A percentile compares a stretch with the other conserved stretches of the same genome.
Evolutionary conservation across 78 protist species (phyloP).

Genomic region (Pigoraptor vietnamica): DNA sequence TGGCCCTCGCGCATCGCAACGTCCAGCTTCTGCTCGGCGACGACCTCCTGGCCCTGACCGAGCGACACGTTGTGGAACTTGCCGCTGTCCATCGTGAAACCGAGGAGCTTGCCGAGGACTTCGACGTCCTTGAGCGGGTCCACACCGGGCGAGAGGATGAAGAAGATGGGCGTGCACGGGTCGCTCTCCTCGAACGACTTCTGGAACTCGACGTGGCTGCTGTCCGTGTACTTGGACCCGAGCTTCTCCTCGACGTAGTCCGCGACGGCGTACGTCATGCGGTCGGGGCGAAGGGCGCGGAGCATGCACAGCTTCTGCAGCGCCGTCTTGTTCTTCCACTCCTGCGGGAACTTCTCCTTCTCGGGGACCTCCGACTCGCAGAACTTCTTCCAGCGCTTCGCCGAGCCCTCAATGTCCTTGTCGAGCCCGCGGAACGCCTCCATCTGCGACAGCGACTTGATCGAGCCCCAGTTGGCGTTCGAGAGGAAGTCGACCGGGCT

Average conservation of each 20-base stretch:
- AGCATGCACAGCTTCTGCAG: slow-evolving; percentile 57
- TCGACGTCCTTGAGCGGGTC: slow-evolving; percentile 65
- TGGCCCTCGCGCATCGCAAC: slow-evolving; percentile 26
- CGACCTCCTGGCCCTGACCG: slow-evolving; percentile 86
- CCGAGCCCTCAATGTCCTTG: slow-evolving; percentile 56
- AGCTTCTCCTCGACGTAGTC: slow-evolving; percentile 45
- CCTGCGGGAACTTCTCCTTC: slow-evolving; percentile 63
- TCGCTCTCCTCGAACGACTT: slow-evolving; percentile 44
- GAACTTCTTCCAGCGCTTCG: slow-evolving; percentile 78
- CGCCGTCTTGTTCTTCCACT: slow-evolving; percentile 67
- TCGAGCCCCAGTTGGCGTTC: slow-evolving; percentile 43
- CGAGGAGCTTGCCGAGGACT: slow-evolving; percentile 44
- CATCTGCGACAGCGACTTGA: slow-evolving; percentile 34
- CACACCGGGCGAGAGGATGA: slow-evolving; percentile 85
- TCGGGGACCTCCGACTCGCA: slow-evolving; percentile 67
- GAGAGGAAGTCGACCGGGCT: slow-evolving; percentile 44
- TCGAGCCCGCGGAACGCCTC: slow-evolving; percentile 55
- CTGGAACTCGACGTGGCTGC: slow-evolving; percentile 8
- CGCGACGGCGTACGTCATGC: slow-evolving; percentile 59
- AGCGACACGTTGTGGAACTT: slow-evolving; percentile 61
- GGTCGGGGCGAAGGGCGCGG: slow-evolving; percentile 80
- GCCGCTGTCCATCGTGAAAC: slow-evolving; percentile 32
- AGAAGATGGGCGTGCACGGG: slow-evolving; percentile 64
- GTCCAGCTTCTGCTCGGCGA: slow-evolving; percentile 59
- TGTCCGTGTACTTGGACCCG: slow-evolving; percentile 38